These are phyloP conservation scores for Limonomyces culmigenus DNA, from an alignment of 1,284 basidiomycete species.

Conservation along the genomic window DNA sequence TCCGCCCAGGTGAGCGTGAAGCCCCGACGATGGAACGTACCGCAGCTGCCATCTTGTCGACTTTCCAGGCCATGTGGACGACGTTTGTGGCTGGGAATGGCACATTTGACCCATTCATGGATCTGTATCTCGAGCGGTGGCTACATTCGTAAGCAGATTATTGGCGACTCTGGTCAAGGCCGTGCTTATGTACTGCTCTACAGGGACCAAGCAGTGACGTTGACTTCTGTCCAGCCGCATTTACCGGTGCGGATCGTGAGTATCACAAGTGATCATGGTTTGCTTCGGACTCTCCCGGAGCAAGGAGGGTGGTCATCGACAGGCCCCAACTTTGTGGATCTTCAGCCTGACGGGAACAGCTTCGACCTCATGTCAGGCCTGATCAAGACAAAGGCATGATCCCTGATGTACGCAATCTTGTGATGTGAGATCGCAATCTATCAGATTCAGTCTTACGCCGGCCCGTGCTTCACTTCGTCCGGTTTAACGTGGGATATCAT, in stretches of 20 bases:
- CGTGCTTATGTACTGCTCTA: constrained; percentile 1
- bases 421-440: too few species aligned
- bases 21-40: constrained; percentile 57
- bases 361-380: constrained; percentile 91
- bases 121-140: constrained; percentile 69
- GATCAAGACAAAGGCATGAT: constrained; percentile 49
- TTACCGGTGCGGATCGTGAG: constrained; percentile 64
- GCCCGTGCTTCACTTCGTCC: too few species aligned
- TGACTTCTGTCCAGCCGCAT: constrained; percentile 63
- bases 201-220: constrained; percentile 73
- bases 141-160: constrained; percentile 64
- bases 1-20: constrained; percentile 17
- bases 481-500: too few species aligned
- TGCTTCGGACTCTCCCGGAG: constrained; percentile 69
- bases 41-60: constrained; percentile 60
- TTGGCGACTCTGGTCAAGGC: background rate
- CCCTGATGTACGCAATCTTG: too few species aligned
- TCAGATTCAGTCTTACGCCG: too few species aligned
- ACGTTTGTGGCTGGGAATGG: constrained; percentile 47
- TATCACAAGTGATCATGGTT: constrained; percentile 78
- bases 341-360: constrained; percentile 93
- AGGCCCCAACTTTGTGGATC: constrained; percentile 30
- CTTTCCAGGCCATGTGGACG: constrained; percentile 70
- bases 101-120: constrained; percentile 64
- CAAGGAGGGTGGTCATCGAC: constrained; percentile 18